These are phyloP conservation scores for Euphrasia arctica DNA, from an alignment of 305 asterid species.

Conservation along the genomic window DNA sequence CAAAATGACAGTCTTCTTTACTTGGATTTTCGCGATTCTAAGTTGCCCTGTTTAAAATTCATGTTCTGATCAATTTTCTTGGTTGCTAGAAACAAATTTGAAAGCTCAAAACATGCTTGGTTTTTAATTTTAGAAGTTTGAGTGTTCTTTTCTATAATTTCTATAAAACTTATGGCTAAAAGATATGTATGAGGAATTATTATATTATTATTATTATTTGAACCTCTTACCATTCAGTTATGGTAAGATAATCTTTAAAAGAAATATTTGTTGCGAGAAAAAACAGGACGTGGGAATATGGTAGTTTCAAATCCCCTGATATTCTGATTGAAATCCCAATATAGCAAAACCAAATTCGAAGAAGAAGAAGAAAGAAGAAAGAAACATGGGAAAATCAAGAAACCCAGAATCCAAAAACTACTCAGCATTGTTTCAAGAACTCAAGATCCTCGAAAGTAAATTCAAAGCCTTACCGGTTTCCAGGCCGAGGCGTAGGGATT, in stretches of 20 bases:
- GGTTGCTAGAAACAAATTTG: too few species aligned
- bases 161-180: too few species aligned
- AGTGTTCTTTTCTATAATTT: neutral
- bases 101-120: neutral
- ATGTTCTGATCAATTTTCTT: too few species aligned
- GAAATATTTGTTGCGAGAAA: neutral
- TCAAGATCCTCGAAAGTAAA: slow-evolving; percentile 22
- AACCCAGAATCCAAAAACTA: slow-evolving; percentile 30
- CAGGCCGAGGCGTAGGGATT: slow-evolving; percentile 6
- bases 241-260: too few species aligned
- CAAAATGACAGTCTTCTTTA: too few species aligned
- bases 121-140: neutral
- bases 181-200: too few species aligned
- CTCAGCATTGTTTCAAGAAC: slow-evolving; percentile 32
- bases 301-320: slow-evolving; percentile 4
- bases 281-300: slow-evolving; percentile 1
- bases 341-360: neutral
- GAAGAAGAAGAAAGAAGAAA: slow-evolving; percentile 1
- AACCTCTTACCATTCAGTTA: too few species aligned
- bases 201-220: too few species aligned
- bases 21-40: too few species aligned
- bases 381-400: slow-evolving; percentile 31
- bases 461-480: slow-evolving; percentile 29
- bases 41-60: too few species aligned
- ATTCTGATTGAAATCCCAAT: neutral